Base-by-base conservation (phyloP, 2,329 filamentous ascomycete species). In the Microdochium trichocladiopsis region DNA sequence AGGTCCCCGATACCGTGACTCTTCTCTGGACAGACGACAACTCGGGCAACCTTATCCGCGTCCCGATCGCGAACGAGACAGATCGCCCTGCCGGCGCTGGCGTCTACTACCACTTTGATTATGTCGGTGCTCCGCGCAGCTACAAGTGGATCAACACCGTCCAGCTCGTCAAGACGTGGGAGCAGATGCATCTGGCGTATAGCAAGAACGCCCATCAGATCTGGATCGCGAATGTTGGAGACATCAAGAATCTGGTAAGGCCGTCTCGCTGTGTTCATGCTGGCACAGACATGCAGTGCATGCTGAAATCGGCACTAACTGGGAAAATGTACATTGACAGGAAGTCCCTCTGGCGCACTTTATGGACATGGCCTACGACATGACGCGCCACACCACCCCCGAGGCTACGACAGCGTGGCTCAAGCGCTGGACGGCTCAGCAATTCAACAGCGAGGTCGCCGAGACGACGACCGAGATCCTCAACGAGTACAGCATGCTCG, bases 321-420 rank as follows among this genome's bases (percentile, higher is more conserved):
- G n/a, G n/a, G n/a, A n/a, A n/a, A n/a, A n/a, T n/a, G n/a, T n/a
- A n/a, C 71, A n/a, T n/a, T n/a, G n/a, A n/a, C n/a, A n/a, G n/a
- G 81, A 87, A 68, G 73, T 87, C 16, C 82, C 84, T 21, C 82
- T 87, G 61, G 81, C 73, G 60, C 83, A 87, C 64, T 87, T 83
- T 69, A 70, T 88, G 56, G 83, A 87, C 56, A 72, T 88, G 55
- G 85, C 83, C 1, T 88, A 88, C 62, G 80, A 88, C 60, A 76
- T 79, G 22, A 67, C 77, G 21, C 62, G 69, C 1, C 73, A 79
- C 48, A 80, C 76, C 51, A 77, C 80, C 0, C 69, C 71, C 1
- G 69, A 72, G 2, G 88, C 83, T 80, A 72, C 84, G 14, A 62
- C 72, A 18, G 68, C 72, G 2, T 85, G 80, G 75, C 79, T 79